Conservation (phyloP, 2,329 filamentous ascomycete genomes). For the Aureobasidium sp. region DNA sequence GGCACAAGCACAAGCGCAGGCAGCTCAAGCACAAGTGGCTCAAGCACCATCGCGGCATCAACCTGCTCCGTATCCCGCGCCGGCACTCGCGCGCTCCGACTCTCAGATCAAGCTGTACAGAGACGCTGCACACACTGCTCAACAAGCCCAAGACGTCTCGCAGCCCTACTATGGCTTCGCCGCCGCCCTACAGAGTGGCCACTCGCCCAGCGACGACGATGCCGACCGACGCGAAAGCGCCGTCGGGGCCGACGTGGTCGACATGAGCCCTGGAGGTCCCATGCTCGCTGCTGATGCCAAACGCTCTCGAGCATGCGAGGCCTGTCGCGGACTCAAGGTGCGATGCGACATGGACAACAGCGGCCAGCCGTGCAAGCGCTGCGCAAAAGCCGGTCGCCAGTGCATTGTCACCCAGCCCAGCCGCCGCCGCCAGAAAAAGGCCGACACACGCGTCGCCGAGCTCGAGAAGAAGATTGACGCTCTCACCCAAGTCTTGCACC, state of each 20-base stretch:
- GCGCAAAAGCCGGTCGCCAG: constrained; percentile 68
- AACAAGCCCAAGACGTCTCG: constrained; percentile 9
- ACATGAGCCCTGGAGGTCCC: constrained; percentile 6
- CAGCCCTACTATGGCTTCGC: constrained; percentile 12
- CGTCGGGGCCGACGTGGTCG: constrained; percentile 1
- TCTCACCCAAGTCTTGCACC: constrained; percentile 70
- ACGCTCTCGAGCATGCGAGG: constrained; percentile 42
- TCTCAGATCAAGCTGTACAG: constrained; percentile 16
- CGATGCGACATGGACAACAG: constrained; percentile 73
- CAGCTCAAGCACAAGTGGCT: constrained; percentile 11
- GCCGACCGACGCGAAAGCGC: constrained; percentile 8
- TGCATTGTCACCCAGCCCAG: constrained; percentile 71
- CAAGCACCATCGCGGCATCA: constrained; percentile 15
- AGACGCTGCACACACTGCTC: constrained; percentile 3
- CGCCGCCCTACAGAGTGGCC: neutral
- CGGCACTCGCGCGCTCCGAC: constrained; percentile 13
- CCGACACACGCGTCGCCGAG: constrained; percentile 80
- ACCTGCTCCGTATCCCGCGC: constrained; percentile 15
- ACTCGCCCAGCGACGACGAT: constrained; percentile 15
- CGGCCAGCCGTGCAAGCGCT: constrained; percentile 57
- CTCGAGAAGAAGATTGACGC: constrained; percentile 90
- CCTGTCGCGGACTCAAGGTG: constrained; percentile 50
- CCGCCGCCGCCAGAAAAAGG: constrained; percentile 83
- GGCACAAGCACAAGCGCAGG: constrained; percentile 8
- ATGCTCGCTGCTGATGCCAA: constrained; percentile 25